Evolutionary conservation across 176 grass and related monocot genomes (phyloP), one percentile per base, ranked within the genome.

Genomic region (Cenchrus fungigraminus): DNA sequence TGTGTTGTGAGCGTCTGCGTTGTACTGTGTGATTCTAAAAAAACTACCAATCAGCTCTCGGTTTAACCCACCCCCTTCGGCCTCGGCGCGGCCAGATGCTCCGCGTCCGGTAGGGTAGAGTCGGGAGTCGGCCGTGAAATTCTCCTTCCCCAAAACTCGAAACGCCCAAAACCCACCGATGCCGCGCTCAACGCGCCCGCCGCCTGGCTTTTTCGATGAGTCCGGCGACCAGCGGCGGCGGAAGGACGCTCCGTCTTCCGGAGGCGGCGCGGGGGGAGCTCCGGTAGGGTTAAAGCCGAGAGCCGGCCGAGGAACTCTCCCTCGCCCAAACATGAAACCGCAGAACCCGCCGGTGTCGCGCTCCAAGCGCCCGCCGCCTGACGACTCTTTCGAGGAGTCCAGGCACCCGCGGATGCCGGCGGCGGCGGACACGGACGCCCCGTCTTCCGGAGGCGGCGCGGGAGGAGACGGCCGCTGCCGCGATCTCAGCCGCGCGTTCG

Each of bases 191-290:
- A 80, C 40, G 46, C 56, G 68, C 68, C 57, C 46, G 9, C 84
- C 76, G 8, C 65, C 44, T 2, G 65, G 83, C 28, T 70, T 49
- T 73, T 46, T 45, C 20, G 72, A 71, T 55, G 60, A 86, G 57
- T 9, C 76, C 34, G 63, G 22, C 54, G 15, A 25, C 44, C 55
- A 9, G 66, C 15, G 16, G 60, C 60, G 14, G 25, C 43, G 8
- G 5, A 49, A 9, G 45, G 45, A 46, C 45, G 32, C 65, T 17
- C 65, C 65, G 6, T 50, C 47, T 1, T 5, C 49, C 0, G 52
- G 8, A 0, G 73, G 59, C 19, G 1, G n/a, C 19, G 8, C 31
- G 31, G 31, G 31, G 7, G 19, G 58, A 34, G 16, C 22, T 49
- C 56, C 57, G 12, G 42, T 57, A 73, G 46, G 22, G 78, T 62